Base-by-base conservation (phyloP, 345 rosid species). In the Angophora floribunda region DNA sequence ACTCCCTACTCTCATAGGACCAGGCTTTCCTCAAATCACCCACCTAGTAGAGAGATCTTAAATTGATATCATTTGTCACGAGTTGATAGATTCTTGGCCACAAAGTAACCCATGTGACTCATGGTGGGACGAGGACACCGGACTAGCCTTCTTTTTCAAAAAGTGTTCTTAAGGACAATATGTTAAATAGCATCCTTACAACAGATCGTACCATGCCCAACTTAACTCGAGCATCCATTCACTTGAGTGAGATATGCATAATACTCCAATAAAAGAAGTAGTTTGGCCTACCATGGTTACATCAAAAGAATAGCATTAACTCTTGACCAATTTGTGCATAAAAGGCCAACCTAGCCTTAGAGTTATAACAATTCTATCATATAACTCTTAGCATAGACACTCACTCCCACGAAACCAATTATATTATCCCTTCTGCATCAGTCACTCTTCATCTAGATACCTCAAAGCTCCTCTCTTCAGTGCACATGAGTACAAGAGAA, bases 151-250 rank as follows among this genome's bases (percentile, higher is more conserved):
- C 22, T 55, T 9, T 55, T 9, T 55, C 22, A 22, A 55, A 9
- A 28, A 55, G 21, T 55, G 61, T 55, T 55, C 8, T 2, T 55
- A 55, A 55, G 13, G 22, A 55, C 24, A 55, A 12, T 22, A 55
- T 1, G 2, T 55, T 5, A 0, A 22, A 9, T 22, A 55, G 2
- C 28, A 21, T 22, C 61, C 28, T 55, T 1, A 1, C 61, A 9
- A 55, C 0, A 0, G 24, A 55, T 55, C 0, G 0, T 55, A 55
- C 24, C 61, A 22, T 1, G 0, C 28, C 24, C 0, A 55, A 1
- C 61, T 55, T 55, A 55, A 21, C 24, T 55, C 13, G 13, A 55
- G 24, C 28, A 55, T 22, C 61, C 24, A 55, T 8, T 55, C 5
- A 21, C 61, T 22, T 28, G 2, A 55, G 24, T 1, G 3, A 55